Percentiles rank a stretch among this genome's conserved stretches.
Conservation (phyloP, 1,284 basidiomycete species). For the Microbotryomycetes sp. region DNA sequence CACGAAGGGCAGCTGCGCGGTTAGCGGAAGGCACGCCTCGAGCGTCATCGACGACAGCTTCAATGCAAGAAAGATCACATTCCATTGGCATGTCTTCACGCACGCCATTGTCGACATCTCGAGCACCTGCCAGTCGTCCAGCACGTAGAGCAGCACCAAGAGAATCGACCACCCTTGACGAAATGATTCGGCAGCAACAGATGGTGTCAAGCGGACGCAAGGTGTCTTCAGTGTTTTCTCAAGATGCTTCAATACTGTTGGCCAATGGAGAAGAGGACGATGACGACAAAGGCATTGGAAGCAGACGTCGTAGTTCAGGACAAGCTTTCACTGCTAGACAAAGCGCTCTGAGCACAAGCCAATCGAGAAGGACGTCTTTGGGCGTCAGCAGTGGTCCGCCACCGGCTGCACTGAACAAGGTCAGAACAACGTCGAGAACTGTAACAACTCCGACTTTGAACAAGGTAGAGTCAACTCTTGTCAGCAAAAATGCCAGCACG, state of each 20-base stretch:
- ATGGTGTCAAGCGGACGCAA: background rate
- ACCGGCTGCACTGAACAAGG: background rate
- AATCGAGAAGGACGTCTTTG: no score
- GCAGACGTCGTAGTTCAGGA: no score
- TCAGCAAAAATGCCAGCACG: background rate
- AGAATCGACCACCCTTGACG: background rate
- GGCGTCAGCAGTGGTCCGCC: no score
- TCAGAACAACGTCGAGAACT: background rate
- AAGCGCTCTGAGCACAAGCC: no score
- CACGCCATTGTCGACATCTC: no score
- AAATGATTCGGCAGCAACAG: background rate
- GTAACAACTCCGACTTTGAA: background rate
- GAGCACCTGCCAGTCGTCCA: background rate
- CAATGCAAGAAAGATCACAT: background rate
- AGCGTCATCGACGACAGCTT: no score
- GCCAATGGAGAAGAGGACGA: background rate
- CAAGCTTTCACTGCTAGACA: no score
- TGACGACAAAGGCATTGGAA: no score
- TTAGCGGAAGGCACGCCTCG: no score
- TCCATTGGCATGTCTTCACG: no score
- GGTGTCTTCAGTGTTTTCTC: background rate
- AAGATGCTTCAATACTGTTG: background rate
- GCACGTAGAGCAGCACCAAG: background rate
- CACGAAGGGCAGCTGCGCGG: no score
- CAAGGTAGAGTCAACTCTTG: background rate